These are phyloP conservation scores for Rhynchospora pubera DNA, from an alignment of 176 grass and related monocot species.

Conservation along the genomic window DNA sequence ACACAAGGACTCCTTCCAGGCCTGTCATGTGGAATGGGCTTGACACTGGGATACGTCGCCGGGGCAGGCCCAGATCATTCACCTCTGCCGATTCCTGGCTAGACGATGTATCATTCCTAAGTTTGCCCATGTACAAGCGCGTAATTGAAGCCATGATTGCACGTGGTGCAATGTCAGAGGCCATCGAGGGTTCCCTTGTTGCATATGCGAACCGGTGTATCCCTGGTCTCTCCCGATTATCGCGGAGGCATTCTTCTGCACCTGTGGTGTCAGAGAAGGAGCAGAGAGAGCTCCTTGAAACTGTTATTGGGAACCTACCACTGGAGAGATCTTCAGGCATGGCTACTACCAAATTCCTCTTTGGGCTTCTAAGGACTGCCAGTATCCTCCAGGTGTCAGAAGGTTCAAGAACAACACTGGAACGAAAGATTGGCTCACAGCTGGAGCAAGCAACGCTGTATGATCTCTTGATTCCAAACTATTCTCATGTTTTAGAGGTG, in stretches of 20 bases:
- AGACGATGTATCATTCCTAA: conserved; percentile 54
- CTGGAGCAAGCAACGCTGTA: conserved; percentile 63
- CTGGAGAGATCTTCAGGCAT: conserved; percentile 29
- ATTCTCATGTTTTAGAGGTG: conserved; percentile 57
- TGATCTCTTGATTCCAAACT: conserved; percentile 78
- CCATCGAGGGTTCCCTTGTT: conserved; percentile 61
- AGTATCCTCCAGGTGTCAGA: conserved; percentile 58
- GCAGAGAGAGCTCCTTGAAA: conserved; percentile 78
- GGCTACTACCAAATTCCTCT: conserved; percentile 61
- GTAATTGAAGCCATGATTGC: conserved; percentile 67
- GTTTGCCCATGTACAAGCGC: conserved; percentile 68
- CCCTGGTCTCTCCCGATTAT: too few relatives aligned
- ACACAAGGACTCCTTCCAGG: neutral
- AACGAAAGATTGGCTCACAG: conserved; percentile 60
- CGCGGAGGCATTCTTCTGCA: conserved; percentile 46
- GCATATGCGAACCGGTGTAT: conserved; percentile 74
- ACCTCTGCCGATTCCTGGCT: conserved; percentile 46
- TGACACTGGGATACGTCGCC: conserved; percentile 20
- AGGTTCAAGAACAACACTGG: conserved; percentile 34
- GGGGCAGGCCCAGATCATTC: conserved; percentile 23
- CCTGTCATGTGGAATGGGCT: conserved; percentile 35
- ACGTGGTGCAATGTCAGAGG: conserved; percentile 33
- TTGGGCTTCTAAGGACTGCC: conserved; percentile 60
- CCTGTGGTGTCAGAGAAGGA: conserved; percentile 55
- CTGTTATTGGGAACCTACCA: conserved; percentile 55